Base-by-base conservation (phyloP, 176 grass and related monocot genomes). In the Avena eriantha region DNA sequence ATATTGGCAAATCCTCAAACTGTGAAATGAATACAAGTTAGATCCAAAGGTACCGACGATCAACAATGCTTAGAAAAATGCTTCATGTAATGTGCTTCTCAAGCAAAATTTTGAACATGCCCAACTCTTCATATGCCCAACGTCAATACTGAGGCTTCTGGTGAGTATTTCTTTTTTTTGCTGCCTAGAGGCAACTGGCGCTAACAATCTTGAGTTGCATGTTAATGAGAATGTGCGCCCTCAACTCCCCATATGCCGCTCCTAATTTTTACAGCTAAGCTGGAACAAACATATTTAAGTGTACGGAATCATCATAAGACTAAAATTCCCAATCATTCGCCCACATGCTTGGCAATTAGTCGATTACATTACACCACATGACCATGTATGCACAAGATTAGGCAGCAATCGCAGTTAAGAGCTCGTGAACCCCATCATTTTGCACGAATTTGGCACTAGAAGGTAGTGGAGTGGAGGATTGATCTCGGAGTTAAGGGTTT, bases 1-100 rank as follows among this genome's bases (percentile, higher is more conserved):
- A 59, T 84, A 95, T 98, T 79, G 93, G 90, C 53, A 98, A 70
- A 87, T 98, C 96, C 76, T 95, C 91, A 59, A 81, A 84, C 96
- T 98, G 69, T 50, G 18, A 75, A 53, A 61, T 5, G 0, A 79
- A 45, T 68, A 17, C 16, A 83, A 73, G 21, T 63, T 82, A 64
- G 10, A n/a, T 69, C 5, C 13, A 41, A 24, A 21, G 56, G 60
- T 29, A 8, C 60, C 23, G 18, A 54, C 54, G 16, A 17, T 16
- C 34, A 73, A 60, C 2, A 41, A n/a, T 69, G 55, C 45, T 18
- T 35, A 79, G 5, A 14, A 16, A 79, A 33, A 80, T 55, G 48
- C 56, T 56, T n/a, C 5, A 80, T 8, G 23, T 29, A 29, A 24
- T 16, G 45, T 15, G 71, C n/a, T 26, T n/a, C 71, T 73, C 48